Percentiles rank a stretch among this genome's conserved stretches.
Conservation (phyloP, 768 basidiomycete species). For the Agrocybe praecox region DNA sequence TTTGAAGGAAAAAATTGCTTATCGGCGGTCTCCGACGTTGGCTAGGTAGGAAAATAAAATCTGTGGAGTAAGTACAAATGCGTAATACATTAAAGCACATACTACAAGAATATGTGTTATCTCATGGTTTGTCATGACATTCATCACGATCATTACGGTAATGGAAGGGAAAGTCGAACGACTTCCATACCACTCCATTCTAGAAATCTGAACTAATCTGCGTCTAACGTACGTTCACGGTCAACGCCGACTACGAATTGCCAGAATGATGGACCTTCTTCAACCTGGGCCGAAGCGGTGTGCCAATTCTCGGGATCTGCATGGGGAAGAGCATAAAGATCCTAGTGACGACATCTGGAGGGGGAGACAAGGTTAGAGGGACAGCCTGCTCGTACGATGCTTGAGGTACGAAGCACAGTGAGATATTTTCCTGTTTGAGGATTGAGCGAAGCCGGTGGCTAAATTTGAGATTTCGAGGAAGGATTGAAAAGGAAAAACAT, state of each 20-base stretch:
- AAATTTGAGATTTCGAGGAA: no score
- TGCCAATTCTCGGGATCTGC: slow-evolving; percentile 27
- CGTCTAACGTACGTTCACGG: slow-evolving; percentile 22
- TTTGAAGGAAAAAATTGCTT: no score
- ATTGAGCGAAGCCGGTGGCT: slow-evolving; percentile 49
- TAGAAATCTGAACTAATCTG: slow-evolving; percentile 36
- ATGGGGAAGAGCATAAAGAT: slow-evolving; percentile 49
- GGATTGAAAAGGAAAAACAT: neutral
- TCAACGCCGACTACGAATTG: slow-evolving; percentile 37
- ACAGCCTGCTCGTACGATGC: slow-evolving; percentile 42
- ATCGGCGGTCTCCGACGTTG: no score
- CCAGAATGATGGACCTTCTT: no score
- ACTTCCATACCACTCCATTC: slow-evolving; percentile 55
- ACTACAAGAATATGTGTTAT: no score
- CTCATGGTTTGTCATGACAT: no score
- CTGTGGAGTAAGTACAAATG: no score
- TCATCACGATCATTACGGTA: no score
- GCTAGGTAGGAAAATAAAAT: no score
- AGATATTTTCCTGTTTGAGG: slow-evolving; percentile 38
- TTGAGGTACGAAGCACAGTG: slow-evolving; percentile 49
- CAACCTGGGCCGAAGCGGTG: slow-evolving; percentile 16
- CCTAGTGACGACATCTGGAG: slow-evolving; percentile 43
- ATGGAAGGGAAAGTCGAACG: no score
- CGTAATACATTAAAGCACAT: no score
- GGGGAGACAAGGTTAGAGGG: slow-evolving; percentile 35